Percentiles rank a stretch among this genome's conserved stretches.
Conservation (phyloP, 345 rosid species). For the Arabis hirsuta region DNA sequence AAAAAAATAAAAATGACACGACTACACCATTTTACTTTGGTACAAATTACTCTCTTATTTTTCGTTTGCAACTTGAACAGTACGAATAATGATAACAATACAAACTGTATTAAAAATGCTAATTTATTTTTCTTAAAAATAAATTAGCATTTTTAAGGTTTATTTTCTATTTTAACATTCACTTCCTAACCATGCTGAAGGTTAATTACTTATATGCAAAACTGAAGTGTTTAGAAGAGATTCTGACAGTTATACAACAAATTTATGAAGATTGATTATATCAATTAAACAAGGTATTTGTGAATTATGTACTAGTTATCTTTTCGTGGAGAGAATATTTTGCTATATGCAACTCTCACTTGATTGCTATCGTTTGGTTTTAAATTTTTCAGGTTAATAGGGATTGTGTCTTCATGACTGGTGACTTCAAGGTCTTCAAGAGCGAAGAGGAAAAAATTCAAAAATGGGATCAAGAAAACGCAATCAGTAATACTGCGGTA, state of each 20-base stretch:
- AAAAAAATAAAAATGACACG: too few relatives aligned
- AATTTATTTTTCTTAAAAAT: too few relatives aligned
- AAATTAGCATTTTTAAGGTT: too few relatives aligned
- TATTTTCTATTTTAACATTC: too few relatives aligned
- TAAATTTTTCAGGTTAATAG: constrained; percentile 70
- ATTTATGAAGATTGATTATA: background rate
- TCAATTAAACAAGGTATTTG: background rate
- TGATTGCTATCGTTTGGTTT: constrained; percentile 23
- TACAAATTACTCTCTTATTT: too few relatives aligned
- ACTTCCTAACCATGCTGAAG: too few relatives aligned
- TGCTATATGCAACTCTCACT: constrained; percentile 3
- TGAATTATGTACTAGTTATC: background rate
- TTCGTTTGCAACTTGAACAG: too few relatives aligned
- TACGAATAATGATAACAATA: too few relatives aligned
- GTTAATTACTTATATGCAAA: too few relatives aligned
- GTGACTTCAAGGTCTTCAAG: constrained; percentile 75
- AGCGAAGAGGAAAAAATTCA: constrained; percentile 53
- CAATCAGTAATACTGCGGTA: constrained; percentile 67
- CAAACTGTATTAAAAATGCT: too few relatives aligned
- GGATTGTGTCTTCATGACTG: constrained; percentile 74
- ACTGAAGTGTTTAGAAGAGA: background rate
- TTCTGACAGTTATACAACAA: too few relatives aligned
- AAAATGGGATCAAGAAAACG: constrained; percentile 72
- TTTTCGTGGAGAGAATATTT: background rate
- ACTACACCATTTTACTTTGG: too few relatives aligned